Evolutionary conservation across 2,329 filamentous ascomycete genomes (phyloP), one percentile per base, ranked within the genome.

Genomic region (Clonostachys sp.): DNA sequence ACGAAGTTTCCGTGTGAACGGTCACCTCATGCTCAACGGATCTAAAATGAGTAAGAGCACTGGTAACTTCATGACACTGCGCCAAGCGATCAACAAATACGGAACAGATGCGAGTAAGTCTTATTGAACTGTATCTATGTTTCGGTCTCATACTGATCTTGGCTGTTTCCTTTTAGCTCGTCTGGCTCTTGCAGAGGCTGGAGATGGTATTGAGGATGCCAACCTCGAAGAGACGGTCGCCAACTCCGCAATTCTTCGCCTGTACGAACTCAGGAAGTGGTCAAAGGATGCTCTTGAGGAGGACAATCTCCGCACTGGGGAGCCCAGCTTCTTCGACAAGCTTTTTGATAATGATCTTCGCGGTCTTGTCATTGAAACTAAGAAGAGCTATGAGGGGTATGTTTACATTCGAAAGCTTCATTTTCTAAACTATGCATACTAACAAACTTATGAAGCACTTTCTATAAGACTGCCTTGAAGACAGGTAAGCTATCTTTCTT

Each of bases 41-140:
- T 89, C 96, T 65, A 99, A 99, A 80, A 99, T 99, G 94, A 87
- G 84, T 65, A 99, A 99, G 75, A 92, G 87, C 46, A 96, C 91
- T 1, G 94, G 94, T 52, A 99, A 97, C 73, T 99, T 99, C 75
- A 78, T 99, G 65, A 97, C 94, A 12, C 76, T 97, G 45, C 80
- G 84, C 46, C 89, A 96, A 52, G 80, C 91, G 33, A 86, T 92
- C 13, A 80, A 84, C 57, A 99, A 99, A 67, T 99, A 94, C 59
- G 94, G 94, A 60, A 92, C 94, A 9, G 94, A 97, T 65, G 94
- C 94, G 12, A 45, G 24, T 30, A 30, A 30, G 24, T 41, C 41
- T 40, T 44, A 40, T 30, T 48, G 3, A 17, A 17, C 45, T 17
- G 6, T 17, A 10, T n/a, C 10, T 43, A 12, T 16, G 2, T 10